Evolutionary conservation across 768 basidiomycete species (phyloP).

Genomic region (Naganishia kalamii): DNA sequence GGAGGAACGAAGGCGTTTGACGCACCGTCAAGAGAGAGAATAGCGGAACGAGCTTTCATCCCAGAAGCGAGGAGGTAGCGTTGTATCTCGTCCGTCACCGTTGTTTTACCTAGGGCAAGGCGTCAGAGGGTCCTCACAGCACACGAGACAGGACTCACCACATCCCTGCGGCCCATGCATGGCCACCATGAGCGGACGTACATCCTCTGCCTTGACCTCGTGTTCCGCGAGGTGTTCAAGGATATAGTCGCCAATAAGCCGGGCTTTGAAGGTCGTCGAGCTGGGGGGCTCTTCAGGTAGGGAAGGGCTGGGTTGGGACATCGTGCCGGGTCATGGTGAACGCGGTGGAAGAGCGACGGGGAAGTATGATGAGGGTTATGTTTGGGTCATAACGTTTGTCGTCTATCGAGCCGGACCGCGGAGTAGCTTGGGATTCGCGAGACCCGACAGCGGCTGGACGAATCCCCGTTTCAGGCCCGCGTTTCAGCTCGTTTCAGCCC

Average conservation of each 20-base stretch:
- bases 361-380: no score
- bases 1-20: background rate
- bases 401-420: no score
- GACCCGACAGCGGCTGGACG: no score
- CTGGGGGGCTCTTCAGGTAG: background rate
- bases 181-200: background rate
- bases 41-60: background rate
- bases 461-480: no score
- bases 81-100: constrained; percentile 12
- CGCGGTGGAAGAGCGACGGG: no score
- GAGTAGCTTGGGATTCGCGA: no score
- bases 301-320: no score
- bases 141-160: background rate
- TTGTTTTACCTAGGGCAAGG: constrained; percentile 1
- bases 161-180: constrained; percentile 16
- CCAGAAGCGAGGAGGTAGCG: background rate
- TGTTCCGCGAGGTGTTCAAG: background rate
- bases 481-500: no score
- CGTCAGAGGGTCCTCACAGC: background rate
- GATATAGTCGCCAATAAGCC: constrained; percentile 15
- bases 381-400: no score
- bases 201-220: background rate
- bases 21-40: constrained; percentile 16
- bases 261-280: constrained; percentile 11
- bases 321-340: background rate